phyloP scores from a whole-genome alignment of 192 early-diverging fungal species.

The Cladochytrium replicatum region DNA sequence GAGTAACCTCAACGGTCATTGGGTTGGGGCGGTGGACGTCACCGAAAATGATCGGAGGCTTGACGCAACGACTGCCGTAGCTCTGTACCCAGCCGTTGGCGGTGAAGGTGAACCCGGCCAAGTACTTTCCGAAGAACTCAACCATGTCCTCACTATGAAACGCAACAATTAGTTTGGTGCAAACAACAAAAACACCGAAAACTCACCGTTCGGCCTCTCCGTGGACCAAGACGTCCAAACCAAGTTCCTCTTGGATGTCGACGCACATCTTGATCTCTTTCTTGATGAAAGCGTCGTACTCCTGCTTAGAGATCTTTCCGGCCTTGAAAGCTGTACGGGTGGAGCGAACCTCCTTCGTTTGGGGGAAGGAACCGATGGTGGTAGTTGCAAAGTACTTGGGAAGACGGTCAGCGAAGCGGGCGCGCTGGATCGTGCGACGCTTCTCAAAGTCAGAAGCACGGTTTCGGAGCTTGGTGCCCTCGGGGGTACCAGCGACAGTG shows the following conservation, averaged over 20 bases:
- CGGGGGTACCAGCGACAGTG: neutral
- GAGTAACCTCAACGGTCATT: conserved; percentile 84
- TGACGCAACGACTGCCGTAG: conserved; percentile 93
- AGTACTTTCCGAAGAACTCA: conserved; percentile 93
- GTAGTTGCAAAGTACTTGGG: conserved; percentile 90
- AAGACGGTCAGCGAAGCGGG: too few species aligned
- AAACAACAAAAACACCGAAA: conserved; percentile 2
- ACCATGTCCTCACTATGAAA: conserved; percentile 54
- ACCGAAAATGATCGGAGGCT: conserved; percentile 96
- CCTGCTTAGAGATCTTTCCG: conserved; percentile 52
- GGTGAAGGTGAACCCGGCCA: conserved; percentile 90
- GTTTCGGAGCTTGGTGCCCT: conserved; percentile 16
- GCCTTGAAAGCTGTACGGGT: conserved; percentile 84
- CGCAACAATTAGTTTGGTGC: neutral
- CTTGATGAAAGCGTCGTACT: conserved; percentile 79
- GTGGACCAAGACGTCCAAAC: conserved; percentile 92
- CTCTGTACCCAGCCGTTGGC: conserved; percentile 95
- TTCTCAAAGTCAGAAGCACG: too few species aligned
- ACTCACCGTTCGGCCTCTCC: conserved; percentile 96
- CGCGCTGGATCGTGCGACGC: too few species aligned
- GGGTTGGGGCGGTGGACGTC: conserved; percentile 83
- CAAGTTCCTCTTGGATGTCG: conserved; percentile 78
- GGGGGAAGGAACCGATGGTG: conserved; percentile 97
- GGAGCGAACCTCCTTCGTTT: conserved; percentile 92
- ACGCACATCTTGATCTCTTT: conserved; percentile 76